These are phyloP conservation scores for Populus simonii DNA, from an alignment of 345 rosid species.

Conservation along the genomic window DNA sequence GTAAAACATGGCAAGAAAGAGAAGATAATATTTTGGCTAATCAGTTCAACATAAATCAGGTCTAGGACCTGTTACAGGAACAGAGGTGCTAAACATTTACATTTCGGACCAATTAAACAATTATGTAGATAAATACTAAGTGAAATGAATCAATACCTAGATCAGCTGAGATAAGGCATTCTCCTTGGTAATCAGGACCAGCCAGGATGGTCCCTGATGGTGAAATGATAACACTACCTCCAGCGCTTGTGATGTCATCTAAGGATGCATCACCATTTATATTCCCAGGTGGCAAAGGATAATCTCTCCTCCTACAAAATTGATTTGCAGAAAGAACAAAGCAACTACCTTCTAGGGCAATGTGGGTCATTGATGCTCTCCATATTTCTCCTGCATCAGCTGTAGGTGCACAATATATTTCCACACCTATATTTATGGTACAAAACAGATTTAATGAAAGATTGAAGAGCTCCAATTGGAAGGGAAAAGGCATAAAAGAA, in stretches of 20 bases:
- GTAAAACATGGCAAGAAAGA: neutral
- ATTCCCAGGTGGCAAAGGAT: neutral
- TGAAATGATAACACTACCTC: conserved; percentile 29
- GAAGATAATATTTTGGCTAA: neutral
- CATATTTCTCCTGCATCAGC: conserved; percentile 18
- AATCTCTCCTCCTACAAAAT: conserved; percentile 17
- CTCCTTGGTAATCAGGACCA: conserved; percentile 23
- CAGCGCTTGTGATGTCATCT: conserved; percentile 7
- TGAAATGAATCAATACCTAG: conserved; percentile 6
- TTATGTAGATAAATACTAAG: neutral
- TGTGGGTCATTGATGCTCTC: conserved; percentile 19
- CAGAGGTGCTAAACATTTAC: neutral
- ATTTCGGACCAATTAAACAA: neutral
- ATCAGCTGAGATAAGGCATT: conserved; percentile 25
- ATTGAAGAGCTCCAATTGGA: neutral
- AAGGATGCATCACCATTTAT: neutral
- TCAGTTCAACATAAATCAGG: neutral
- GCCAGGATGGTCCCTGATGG: conserved; percentile 23
- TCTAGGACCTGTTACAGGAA: neutral
- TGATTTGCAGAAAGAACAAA: conserved; percentile 32
- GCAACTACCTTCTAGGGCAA: conserved; percentile 29
- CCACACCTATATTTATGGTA: conserved; percentile 17
- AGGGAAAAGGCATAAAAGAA: neutral
- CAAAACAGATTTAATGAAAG: neutral
- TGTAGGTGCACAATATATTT: conserved; percentile 29